These are phyloP conservation scores for Phytopythium delawarense DNA, from an alignment of 352 stramenopile genomes.

Conservation along the genomic window DNA sequence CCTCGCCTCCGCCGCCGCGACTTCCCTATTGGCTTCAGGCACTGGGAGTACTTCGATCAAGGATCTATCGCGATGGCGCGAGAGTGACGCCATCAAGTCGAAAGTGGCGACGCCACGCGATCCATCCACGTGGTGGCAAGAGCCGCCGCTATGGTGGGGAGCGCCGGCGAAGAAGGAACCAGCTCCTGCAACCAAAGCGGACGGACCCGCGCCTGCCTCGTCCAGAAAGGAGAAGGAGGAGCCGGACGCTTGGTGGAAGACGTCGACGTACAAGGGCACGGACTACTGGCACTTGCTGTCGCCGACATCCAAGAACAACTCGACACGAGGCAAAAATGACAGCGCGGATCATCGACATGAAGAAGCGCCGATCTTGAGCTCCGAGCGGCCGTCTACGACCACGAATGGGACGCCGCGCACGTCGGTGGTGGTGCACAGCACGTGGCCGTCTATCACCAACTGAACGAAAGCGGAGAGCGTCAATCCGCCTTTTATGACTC, in stretches of 20 bases:
- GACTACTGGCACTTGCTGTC: slow-evolving; percentile 37
- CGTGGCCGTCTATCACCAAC: slow-evolving; percentile 22
- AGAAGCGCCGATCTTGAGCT: background rate
- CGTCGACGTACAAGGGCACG: slow-evolving; percentile 66
- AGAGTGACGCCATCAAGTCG: background rate
- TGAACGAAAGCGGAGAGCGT: background rate
- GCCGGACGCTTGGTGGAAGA: slow-evolving; percentile 62
- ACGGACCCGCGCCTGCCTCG: background rate
- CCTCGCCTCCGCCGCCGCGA: background rate
- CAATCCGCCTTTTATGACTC: background rate
- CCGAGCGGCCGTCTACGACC: background rate
- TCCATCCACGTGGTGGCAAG: slow-evolving; percentile 53
- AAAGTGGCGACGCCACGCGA: slow-evolving; percentile 13
- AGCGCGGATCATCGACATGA: slow-evolving; percentile 5
- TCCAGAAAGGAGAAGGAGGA: slow-evolving; percentile 16
- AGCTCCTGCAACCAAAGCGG: slow-evolving; percentile 7
- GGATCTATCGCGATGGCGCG: background rate
- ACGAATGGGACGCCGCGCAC: slow-evolving; percentile 16
- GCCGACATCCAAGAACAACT: slow-evolving; percentile 11
- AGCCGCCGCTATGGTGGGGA: slow-evolving; percentile 67
- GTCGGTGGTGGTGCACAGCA: slow-evolving; percentile 36
- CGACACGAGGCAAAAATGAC: slow-evolving; percentile 13
- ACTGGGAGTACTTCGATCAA: background rate
- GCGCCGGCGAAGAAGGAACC: slow-evolving; percentile 17
- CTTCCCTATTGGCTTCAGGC: background rate